Evolutionary conservation across 345 rosid species (phyloP), one percentile per base, ranked within the genome.

Genomic region (Kandelia obovata): DNA sequence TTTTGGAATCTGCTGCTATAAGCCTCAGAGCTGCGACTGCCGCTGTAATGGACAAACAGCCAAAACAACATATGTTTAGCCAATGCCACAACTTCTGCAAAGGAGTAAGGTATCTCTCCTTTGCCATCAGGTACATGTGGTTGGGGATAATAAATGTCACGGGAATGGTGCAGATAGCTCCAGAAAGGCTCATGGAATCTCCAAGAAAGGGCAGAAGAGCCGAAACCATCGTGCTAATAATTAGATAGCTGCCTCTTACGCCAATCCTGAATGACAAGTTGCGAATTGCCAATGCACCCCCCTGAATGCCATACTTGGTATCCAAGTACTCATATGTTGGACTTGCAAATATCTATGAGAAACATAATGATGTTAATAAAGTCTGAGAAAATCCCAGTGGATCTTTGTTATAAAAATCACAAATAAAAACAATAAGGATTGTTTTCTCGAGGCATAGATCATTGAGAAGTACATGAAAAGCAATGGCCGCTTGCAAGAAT

Each of bases 291-390:
- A 87, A 55, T 11, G 97, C 80, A 66, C 78, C 88, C 64, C 99
- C 99, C 61, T 69, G 82, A 60, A 92, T 78, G 27, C 94, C 93
- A 28, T 70, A 92, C 84, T 72, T 86, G 6, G 98, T 92, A 79
- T 95, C 99, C 86, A 95, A 64, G 59, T 80, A 95, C 77, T 92
- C 96, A 30, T 95, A 95, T 77, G 87, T 86, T 39, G 98, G 98
- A 75, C 96, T 95, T 0, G 99, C 99, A 58, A 92, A 92, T 61
- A 95, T 95, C 99, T 94, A 64, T 72, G 57, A 7, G 62, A 31
- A 26, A 19, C 47, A 39, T 6, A 11, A 25, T 2, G 3, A 0
- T 1, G 1, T 11, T n/a, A 35, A 8, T 2, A 8, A 58, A 58
- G 6, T 35, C 49, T 23, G 30, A 27, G 2, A 10, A 19, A 47